Percentiles rank a stretch among this genome's conserved stretches.
These are phyloP conservation scores for Alternaria consortialis DNA, from an alignment of 2,329 filamentous ascomycete genomes.

Conservation along the genomic window DNA sequence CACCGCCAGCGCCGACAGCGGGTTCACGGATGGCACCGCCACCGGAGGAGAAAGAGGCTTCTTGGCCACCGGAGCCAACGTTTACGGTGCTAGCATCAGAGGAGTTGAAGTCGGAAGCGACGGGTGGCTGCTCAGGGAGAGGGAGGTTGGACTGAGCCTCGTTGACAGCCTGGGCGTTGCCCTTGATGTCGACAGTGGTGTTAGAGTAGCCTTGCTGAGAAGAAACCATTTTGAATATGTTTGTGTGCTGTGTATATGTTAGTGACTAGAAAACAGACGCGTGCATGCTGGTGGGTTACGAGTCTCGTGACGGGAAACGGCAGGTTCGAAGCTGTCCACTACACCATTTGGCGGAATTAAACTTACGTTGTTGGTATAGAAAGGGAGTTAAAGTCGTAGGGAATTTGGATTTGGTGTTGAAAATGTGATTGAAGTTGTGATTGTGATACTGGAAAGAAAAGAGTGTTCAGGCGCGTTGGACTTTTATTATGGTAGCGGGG, in stretches of 20 bases:
- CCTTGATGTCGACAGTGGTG: conserved; percentile 37
- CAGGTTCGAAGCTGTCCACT: background rate
- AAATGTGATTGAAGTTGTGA: conserved; percentile 10
- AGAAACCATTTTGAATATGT: conserved; percentile 32
- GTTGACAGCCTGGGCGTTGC: conserved; percentile 65
- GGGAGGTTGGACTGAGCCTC: conserved; percentile 76
- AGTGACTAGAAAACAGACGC: background rate
- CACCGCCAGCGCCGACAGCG: conserved; percentile 62
- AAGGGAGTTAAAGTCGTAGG: background rate
- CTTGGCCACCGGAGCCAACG: conserved; percentile 68
- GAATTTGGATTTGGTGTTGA: background rate
- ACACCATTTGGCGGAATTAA: background rate
- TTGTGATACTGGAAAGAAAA: conserved; percentile 11
- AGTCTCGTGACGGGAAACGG: background rate
- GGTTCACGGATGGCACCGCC: conserved; percentile 56
- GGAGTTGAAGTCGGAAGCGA: conserved; percentile 81
- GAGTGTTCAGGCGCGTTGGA: conserved; percentile 9
- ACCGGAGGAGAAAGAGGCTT: conserved; percentile 57
- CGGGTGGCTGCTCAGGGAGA: conserved; percentile 79
- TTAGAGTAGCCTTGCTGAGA: conserved; percentile 36
- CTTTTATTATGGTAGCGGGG: conserved; percentile 22
- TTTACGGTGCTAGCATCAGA: conserved; percentile 74
- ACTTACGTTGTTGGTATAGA: conserved; percentile 21
- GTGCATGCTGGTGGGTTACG: background rate
- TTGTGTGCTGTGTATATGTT: conserved; percentile 8